phyloP scores from a whole-genome alignment of 352 stramenopile genomes.

The Pythium pyrilobum region DNA sequence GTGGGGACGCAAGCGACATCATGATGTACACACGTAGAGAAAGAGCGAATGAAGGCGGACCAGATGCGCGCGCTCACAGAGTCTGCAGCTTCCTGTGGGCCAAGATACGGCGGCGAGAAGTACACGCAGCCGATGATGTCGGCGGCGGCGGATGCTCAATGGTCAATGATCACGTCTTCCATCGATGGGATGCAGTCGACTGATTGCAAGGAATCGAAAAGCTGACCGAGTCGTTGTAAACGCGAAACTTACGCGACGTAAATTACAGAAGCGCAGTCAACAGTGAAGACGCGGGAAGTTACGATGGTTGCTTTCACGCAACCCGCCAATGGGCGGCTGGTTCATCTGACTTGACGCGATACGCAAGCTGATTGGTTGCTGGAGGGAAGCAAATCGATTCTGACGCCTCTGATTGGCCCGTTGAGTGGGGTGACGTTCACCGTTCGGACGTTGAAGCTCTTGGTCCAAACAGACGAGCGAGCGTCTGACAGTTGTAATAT shows the following conservation, averaged over 20 bases:
- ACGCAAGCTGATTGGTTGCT: background rate
- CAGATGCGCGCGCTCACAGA: background rate
- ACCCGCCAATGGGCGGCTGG: too few relatives aligned
- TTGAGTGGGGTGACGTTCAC: too few relatives aligned
- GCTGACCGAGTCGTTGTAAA: background rate
- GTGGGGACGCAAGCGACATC: constrained; percentile 14
- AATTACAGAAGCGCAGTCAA: background rate
- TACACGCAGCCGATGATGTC: background rate
- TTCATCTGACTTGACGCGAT: background rate
- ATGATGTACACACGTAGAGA: background rate
- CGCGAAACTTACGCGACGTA: background rate
- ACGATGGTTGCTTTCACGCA: background rate
- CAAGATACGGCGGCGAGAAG: background rate
- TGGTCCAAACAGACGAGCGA: too few relatives aligned
- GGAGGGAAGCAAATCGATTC: background rate
- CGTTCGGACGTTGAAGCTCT: too few relatives aligned
- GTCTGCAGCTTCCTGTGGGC: background rate
- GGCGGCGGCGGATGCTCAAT: too few relatives aligned
- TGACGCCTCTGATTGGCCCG: background rate
- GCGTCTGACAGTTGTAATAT: too few relatives aligned
- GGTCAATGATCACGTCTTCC: background rate
- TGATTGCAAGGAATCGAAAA: background rate
- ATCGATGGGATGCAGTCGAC: background rate
- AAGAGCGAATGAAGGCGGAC: background rate
- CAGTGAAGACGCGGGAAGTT: background rate